These are phyloP conservation scores for Leptodermis oblonga DNA, from an alignment of 257 asterid species.

Conservation along the genomic window DNA sequence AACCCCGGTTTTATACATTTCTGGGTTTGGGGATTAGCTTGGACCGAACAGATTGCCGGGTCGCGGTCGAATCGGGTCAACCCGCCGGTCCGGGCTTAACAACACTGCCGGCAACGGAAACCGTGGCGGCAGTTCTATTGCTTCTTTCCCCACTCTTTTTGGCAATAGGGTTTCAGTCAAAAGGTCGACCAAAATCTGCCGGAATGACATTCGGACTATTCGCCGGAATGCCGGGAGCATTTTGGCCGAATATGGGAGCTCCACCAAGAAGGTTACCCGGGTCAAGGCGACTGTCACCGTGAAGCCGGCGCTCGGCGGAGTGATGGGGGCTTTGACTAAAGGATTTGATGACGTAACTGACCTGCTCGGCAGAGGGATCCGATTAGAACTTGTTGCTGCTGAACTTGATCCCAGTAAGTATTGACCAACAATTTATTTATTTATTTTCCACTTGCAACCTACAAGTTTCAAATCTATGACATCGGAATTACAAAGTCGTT, in stretches of 20 bases:
- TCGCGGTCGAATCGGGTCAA: no score
- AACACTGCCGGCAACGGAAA: no score
- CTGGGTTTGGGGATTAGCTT: no score
- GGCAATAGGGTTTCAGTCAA: not conserved
- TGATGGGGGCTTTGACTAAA: conserved; percentile 2
- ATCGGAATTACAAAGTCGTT: no score
- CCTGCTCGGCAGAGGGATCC: conserved; percentile 22
- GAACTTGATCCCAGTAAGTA: conserved; percentile 35
- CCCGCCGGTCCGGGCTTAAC: no score
- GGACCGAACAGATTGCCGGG: no score
- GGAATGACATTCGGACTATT: not conserved
- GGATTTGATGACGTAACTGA: conserved; percentile 21
- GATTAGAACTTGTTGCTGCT: conserved; percentile 23
- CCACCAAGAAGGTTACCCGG: conserved; percentile 16
- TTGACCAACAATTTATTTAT: not conserved
- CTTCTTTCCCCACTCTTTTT: conserved; percentile 8
- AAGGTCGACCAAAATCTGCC: not conserved
- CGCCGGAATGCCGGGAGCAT: conserved; percentile 1
- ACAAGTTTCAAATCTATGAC: no score
- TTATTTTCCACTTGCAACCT: no score
- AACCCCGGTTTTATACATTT: no score
- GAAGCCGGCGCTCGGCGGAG: conserved; percentile 36
- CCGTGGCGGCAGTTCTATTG: not conserved
- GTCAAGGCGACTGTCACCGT: conserved; percentile 43
- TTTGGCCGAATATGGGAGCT: conserved; percentile 18